Conservation (phyloP, 805 yeast species). For the Kodamaea leandrae region DNA sequence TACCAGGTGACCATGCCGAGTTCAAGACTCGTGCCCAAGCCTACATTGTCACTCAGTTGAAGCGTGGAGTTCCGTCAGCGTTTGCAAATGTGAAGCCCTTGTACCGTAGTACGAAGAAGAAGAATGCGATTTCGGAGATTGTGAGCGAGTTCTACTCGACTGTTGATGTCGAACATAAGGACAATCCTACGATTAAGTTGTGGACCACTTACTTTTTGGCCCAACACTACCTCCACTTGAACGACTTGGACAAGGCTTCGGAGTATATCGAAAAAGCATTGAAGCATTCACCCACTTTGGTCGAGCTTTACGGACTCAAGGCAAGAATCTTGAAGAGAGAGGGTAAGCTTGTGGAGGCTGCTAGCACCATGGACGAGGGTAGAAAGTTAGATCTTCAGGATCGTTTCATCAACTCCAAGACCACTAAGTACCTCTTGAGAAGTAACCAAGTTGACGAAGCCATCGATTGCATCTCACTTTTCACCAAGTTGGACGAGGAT, state of each 20-base stretch:
- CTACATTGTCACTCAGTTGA: slow-evolving; percentile 62
- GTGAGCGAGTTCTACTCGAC: slow-evolving; percentile 47
- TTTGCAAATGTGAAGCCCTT: slow-evolving; percentile 83
- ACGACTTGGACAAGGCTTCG: slow-evolving; percentile 53
- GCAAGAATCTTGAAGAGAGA: slow-evolving; percentile 76
- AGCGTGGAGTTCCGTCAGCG: slow-evolving; percentile 85
- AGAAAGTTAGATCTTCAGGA: slow-evolving; percentile 82
- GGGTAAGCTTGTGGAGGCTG: slow-evolving; percentile 62
- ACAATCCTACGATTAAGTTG: slow-evolving; percentile 45
- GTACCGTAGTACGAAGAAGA: slow-evolving; percentile 46
- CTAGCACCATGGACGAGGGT: slow-evolving; percentile 64
- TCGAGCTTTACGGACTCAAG: slow-evolving; percentile 76
- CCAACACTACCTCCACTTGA: slow-evolving; percentile 65
- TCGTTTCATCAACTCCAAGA: slow-evolving; percentile 83
- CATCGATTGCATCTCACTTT: slow-evolving; percentile 66
- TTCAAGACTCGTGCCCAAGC: slow-evolving; percentile 46
- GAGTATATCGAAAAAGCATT: slow-evolving; percentile 60
- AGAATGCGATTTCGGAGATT: slow-evolving; percentile 49
- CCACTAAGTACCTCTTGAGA: slow-evolving; percentile 79
- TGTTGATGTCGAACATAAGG: slow-evolving; percentile 22
- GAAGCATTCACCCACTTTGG: slow-evolving; percentile 75
- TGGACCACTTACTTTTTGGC: slow-evolving; percentile 81
- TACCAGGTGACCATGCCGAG: slow-evolving; percentile 49
- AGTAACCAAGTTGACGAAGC: slow-evolving; percentile 76
- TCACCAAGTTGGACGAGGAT: slow-evolving; percentile 78